phyloP scores from a whole-genome alignment of 176 grass and related monocot genomes.

The Microstegium vimineum region DNA sequence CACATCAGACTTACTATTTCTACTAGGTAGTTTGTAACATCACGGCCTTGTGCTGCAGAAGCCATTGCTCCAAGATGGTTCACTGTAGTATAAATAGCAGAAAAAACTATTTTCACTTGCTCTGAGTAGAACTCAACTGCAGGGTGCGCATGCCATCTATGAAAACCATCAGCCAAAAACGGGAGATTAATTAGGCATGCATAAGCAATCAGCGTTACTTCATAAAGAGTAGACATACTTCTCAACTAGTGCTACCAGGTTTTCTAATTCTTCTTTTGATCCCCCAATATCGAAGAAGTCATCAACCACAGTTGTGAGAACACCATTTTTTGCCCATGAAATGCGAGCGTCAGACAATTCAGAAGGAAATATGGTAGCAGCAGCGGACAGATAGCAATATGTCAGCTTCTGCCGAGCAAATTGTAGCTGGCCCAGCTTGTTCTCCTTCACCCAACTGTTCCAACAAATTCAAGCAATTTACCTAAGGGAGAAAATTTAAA shows the following conservation, averaged over 20 bases:
- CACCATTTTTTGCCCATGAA: constrained; percentile 57
- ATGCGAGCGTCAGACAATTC: constrained; percentile 58
- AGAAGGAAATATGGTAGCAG: constrained; percentile 53
- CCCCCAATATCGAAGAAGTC: constrained; percentile 83
- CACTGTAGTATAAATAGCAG: constrained; percentile 44
- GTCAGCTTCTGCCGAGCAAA: constrained; percentile 67
- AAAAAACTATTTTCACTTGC: constrained; percentile 72
- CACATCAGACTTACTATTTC: constrained; percentile 49
- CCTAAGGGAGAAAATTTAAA: neutral
- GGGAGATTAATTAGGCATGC: neutral
- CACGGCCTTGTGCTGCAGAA: constrained; percentile 45
- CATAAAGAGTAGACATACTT: constrained; percentile 28
- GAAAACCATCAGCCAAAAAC: neutral
- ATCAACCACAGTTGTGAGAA: constrained; percentile 66
- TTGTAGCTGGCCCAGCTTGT: constrained; percentile 54
- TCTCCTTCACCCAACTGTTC: constrained; percentile 67
- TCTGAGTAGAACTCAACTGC: constrained; percentile 49
- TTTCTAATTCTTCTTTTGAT: constrained; percentile 66
- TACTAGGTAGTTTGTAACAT: constrained; percentile 49
- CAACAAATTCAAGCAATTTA: neutral
- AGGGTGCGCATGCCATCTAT: constrained; percentile 64
- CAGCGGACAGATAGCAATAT: constrained; percentile 69
- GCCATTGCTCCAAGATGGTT: constrained; percentile 63
- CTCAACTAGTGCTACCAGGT: constrained; percentile 56
- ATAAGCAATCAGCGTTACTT: neutral